These are phyloP conservation scores for Pseudogymnoascus sp. DNA, from an alignment of 2,329 filamentous ascomycete species.

Conservation along the genomic window DNA sequence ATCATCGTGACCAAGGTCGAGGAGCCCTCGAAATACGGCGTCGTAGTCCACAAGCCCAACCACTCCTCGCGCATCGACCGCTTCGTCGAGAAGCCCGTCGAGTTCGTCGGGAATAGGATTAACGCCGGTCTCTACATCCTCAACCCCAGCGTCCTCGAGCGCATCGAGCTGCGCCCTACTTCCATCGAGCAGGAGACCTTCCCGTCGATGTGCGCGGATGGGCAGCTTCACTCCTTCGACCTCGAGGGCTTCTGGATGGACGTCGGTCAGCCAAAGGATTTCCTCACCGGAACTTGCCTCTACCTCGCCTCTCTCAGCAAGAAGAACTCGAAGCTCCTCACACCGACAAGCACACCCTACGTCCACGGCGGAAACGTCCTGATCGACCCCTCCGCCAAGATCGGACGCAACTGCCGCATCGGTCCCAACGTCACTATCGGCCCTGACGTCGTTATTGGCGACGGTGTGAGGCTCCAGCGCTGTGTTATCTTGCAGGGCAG, in stretches of 20 bases:
- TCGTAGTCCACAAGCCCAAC: constrained; percentile 93
- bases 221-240: constrained; percentile 90
- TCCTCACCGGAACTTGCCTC: constrained; percentile 90
- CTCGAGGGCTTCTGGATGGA: constrained; percentile 99
- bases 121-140: constrained; percentile 98
- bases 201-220: constrained; percentile 85
- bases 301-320: constrained; percentile 91
- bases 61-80: constrained; percentile 90
- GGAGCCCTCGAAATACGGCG: constrained; percentile 97
- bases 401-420: constrained; percentile 97
- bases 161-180: constrained; percentile 92
- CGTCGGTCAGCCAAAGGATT: constrained; percentile 97
- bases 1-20: constrained; percentile 99
- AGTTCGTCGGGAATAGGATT: constrained; percentile 98
- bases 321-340: constrained; percentile 79
- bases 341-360: constrained; percentile 65
- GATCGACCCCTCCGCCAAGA: constrained; percentile 89
- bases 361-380: constrained; percentile 93
- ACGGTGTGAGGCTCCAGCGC: constrained; percentile 88
- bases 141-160: constrained; percentile 81
- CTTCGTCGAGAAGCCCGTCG: constrained; percentile 98
- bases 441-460: constrained; percentile 83
- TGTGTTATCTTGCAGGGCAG: constrained; percentile 83
- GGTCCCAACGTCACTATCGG: constrained; percentile 96
- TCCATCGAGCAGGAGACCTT: constrained; percentile 99